Conservation (phyloP, 225 moss, liverwort and hornwort species). For the Neckera pumila region DNA sequence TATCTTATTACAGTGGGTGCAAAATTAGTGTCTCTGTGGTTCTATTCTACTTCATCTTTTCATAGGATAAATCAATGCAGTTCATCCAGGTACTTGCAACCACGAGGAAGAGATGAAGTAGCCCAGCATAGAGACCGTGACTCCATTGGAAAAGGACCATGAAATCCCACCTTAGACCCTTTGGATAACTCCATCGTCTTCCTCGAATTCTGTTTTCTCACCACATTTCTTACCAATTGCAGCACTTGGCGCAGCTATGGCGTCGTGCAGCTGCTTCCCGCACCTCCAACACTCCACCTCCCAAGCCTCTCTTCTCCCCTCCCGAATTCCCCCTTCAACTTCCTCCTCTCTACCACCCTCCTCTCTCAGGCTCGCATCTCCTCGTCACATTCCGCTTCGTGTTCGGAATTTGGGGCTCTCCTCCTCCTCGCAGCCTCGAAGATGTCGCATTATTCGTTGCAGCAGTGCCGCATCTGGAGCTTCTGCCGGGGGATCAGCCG, state of each 20-base stretch:
- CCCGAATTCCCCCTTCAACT: not conserved
- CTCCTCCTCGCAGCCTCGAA: too few species aligned
- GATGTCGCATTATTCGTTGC: not conserved
- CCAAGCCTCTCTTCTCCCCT: not conserved
- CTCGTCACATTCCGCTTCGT: not conserved
- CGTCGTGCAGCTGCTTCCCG: slow-evolving; percentile 18
- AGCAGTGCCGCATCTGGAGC: not conserved
- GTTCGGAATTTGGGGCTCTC: not conserved
- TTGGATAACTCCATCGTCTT: slow-evolving; percentile 7
- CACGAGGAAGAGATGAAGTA: not conserved
- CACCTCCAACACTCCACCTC: not conserved
- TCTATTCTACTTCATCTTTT: not conserved
- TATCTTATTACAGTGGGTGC: too few species aligned
- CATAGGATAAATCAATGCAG: not conserved
- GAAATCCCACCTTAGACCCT: not conserved
- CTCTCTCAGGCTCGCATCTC: not conserved
- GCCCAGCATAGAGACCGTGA: not conserved
- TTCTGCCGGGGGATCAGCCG: not conserved
- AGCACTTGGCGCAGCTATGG: slow-evolving; percentile 18
- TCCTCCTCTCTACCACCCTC: not conserved
- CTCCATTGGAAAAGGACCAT: not conserved
- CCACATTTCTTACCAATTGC: not conserved
- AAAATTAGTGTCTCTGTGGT: not conserved
- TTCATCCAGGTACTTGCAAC: not conserved
- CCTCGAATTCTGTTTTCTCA: not conserved